Percentiles rank a stretch among this genome's conserved stretches.
Evolutionary conservation across 140 eudicot species (phyloP).

Genomic region (Stevia rebaudiana): DNA sequence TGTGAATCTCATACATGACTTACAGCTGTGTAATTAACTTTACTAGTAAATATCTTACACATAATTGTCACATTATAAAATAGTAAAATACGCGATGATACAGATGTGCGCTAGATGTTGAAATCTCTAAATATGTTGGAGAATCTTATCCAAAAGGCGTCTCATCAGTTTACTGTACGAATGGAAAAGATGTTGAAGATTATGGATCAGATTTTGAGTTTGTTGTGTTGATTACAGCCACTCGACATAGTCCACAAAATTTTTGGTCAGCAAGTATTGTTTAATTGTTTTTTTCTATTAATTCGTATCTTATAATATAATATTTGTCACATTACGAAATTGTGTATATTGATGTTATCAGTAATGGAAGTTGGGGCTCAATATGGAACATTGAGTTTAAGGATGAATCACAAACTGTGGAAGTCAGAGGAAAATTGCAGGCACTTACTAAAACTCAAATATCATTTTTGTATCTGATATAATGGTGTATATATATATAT

Average conservation of each 20-base stretch:
- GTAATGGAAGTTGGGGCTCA: constrained; percentile 98
- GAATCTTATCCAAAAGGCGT: constrained; percentile 96
- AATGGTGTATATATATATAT: too few relatives aligned
- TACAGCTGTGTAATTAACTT: background rate
- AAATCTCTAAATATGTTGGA: constrained; percentile 63
- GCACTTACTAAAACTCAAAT: constrained; percentile 30
- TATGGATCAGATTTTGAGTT: constrained; percentile 81
- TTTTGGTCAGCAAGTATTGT: constrained; percentile 76
- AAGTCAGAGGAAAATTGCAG: constrained; percentile 88
- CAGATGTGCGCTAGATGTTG: constrained; percentile 92
- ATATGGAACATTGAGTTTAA: constrained; percentile 86
- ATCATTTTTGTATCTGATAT: background rate
- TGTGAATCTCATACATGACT: background rate
- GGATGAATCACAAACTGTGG: constrained; percentile 79
- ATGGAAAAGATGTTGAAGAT: constrained; percentile 85
- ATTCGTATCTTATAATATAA: background rate
- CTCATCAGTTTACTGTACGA: constrained; percentile 69
- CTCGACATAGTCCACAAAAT: constrained; percentile 89
- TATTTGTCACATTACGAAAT: background rate
- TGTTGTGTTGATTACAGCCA: constrained; percentile 89
- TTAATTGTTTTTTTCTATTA: too few relatives aligned
- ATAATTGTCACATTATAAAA: too few relatives aligned
- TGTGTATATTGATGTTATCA: constrained; percentile 20
- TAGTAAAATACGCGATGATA: too few relatives aligned
- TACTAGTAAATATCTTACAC: too few relatives aligned